Evolutionary conservation across 768 basidiomycete species (phyloP).

Genomic region (Tubosaeta sp.): DNA sequence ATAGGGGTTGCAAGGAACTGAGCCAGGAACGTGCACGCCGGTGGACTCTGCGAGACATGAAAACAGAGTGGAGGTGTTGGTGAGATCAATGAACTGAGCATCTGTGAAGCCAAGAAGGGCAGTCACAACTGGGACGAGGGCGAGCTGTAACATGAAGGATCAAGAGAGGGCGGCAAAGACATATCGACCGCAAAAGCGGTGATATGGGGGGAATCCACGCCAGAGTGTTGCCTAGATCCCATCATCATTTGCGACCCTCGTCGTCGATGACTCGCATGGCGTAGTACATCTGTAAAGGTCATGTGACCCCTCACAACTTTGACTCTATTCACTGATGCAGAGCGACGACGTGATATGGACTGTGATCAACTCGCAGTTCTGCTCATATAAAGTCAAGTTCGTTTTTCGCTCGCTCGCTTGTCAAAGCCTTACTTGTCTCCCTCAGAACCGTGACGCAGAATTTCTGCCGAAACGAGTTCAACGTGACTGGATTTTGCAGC

Average conservation of each 20-base stretch:
- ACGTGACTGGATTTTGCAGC: slow-evolving; percentile 93
- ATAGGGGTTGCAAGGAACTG: slow-evolving; percentile 25
- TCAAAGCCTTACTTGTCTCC: slow-evolving; percentile 4
- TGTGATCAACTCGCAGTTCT: slow-evolving; percentile 91
- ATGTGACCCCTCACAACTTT: too few species aligned
- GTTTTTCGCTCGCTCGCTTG: slow-evolving; percentile 26
- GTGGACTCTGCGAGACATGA: slow-evolving; percentile 27
- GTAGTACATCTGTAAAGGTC: too few species aligned
- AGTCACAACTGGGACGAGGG: not conserved
- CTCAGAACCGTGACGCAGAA: slow-evolving; percentile 89
- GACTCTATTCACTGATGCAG: too few species aligned
- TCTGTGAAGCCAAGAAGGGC: slow-evolving; percentile 7
- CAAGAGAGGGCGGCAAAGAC: too few species aligned
- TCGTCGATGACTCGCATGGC: not conserved
- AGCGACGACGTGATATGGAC: slow-evolving; percentile 99
- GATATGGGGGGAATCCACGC: not conserved
- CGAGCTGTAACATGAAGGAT: too few species aligned
- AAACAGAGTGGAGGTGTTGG: slow-evolving; percentile 6
- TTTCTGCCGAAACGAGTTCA: slow-evolving; percentile 98
- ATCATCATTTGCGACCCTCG: too few species aligned
- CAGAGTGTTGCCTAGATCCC: slow-evolving; percentile 1
- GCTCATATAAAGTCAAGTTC: slow-evolving; percentile 99
- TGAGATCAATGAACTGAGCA: slow-evolving; percentile 18
- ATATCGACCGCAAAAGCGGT: too few species aligned
- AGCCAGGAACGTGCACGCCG: slow-evolving; percentile 25